Conservation (phyloP, 257 asterid genomes). For the Fraxinus quadrangulata region DNA sequence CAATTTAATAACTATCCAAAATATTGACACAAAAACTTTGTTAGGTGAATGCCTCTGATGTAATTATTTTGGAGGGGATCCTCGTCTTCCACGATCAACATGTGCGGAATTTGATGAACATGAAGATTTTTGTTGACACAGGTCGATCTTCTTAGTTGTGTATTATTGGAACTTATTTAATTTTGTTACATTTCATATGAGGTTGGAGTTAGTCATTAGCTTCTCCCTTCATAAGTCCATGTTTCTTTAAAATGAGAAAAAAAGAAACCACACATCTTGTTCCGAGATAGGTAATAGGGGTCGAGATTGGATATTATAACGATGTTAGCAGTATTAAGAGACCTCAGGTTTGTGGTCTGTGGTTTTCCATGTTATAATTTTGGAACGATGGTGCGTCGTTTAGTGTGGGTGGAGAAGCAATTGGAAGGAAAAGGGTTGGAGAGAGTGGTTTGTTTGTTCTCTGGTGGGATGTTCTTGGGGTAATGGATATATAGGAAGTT, state of each 20-base stretch:
- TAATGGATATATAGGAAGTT: background rate
- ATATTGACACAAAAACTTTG: conserved; percentile 13
- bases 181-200: background rate
- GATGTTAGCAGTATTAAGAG: background rate
- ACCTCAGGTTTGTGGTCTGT: background rate
- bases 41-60: conserved; percentile 97
- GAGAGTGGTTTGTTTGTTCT: background rate
- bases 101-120: conserved; percentile 91
- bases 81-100: conserved; percentile 93
- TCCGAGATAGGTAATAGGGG: background rate
- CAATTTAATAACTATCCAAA: conserved; percentile 9
- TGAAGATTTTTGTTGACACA: conserved; percentile 98
- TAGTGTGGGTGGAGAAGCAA: background rate
- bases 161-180: conserved; percentile 9
- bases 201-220: conserved; percentile 1
- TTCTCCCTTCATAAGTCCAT: background rate
- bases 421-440: background rate
- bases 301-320: background rate
- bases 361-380: background rate
- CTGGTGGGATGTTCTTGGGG: background rate
- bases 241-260: background rate
- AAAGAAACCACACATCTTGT: background rate
- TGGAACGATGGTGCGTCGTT: background rate
- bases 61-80: conserved; percentile 95
- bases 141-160: conserved; percentile 49